A percentile compares a stretch with the other conserved stretches of the same genome.
Conservation (phyloP, 2,329 filamentous ascomycete genomes). For the Graphilbum fragrans region DNA sequence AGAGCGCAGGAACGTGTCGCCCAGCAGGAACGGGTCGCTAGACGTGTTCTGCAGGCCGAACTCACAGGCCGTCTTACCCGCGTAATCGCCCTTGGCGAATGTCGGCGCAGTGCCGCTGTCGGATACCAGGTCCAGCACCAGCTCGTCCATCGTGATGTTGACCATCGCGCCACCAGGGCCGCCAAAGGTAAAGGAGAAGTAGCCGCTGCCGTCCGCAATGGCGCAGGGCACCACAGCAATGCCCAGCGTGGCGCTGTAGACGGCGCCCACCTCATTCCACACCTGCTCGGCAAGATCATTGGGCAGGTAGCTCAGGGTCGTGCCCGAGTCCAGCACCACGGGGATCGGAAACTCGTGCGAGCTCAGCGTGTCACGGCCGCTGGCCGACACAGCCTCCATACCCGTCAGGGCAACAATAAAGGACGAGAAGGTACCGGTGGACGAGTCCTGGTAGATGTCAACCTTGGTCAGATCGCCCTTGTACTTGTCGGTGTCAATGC, state of each 20-base stretch:
- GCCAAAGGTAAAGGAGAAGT: slow-evolving; percentile 42
- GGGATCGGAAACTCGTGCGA: slow-evolving; percentile 33
- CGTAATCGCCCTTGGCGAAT: slow-evolving; percentile 28
- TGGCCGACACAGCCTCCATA: slow-evolving; percentile 32
- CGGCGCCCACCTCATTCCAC: slow-evolving; percentile 42
- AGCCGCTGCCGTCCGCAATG: slow-evolving; percentile 28
- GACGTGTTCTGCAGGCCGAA: slow-evolving; percentile 45
- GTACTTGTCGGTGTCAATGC: slow-evolving; percentile 68
- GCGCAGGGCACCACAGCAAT: slow-evolving; percentile 38
- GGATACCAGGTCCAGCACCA: slow-evolving; percentile 34
- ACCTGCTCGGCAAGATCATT: slow-evolving; percentile 41
- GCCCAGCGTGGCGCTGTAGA: slow-evolving; percentile 23
- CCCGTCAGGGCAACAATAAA: slow-evolving; percentile 38
- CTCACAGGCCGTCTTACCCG: slow-evolving; percentile 34
- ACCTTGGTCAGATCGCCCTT: slow-evolving; percentile 49
- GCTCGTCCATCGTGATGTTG: slow-evolving; percentile 41
- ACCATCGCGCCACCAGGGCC: slow-evolving; percentile 35
- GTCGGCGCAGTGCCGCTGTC: slow-evolving; percentile 15
- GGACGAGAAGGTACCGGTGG: slow-evolving; percentile 25
- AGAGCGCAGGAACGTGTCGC: slow-evolving; percentile 46
- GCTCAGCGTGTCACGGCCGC: slow-evolving; percentile 34
- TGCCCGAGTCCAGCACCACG: slow-evolving; percentile 63
- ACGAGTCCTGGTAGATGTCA: slow-evolving; percentile 37
- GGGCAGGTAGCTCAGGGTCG: slow-evolving; percentile 60
- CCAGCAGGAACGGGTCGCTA: slow-evolving; percentile 32